phyloP scores from a whole-genome alignment of 1,284 basidiomycete genomes.

The Cryptococcus jaspeensis region DNA sequence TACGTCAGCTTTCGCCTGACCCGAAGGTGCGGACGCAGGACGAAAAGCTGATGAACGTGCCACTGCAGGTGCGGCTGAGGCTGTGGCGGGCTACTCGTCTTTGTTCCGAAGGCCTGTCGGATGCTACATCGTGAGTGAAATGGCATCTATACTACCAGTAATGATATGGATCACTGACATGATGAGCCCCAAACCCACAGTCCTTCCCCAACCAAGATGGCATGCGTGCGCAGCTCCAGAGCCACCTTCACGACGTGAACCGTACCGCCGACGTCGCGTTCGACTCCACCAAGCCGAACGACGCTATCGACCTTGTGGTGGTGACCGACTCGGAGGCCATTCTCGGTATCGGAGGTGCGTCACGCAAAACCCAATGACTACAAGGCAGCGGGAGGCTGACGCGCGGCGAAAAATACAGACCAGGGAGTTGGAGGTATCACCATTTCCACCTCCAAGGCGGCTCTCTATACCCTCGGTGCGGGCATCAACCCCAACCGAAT shows the following conservation, averaged over 20 bases:
- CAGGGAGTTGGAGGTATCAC: conserved; percentile 53
- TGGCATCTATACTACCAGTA: neutral
- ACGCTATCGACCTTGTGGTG: conserved; percentile 66
- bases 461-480: conserved; percentile 76
- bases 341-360: conserved; percentile 61
- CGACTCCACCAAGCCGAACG: conserved; percentile 61
- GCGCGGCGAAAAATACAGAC: conserved; percentile 26
- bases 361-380: neutral
- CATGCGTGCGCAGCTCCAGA: conserved; percentile 59
- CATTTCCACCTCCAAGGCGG: conserved; percentile 78
- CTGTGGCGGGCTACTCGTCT: conserved; percentile 73
- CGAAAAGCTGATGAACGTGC: neutral
- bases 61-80: conserved; percentile 47
- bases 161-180: neutral
- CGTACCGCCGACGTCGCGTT: conserved; percentile 66
- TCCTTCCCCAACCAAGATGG: conserved; percentile 63
- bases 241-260: conserved; percentile 50
- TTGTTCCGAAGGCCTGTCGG: conserved; percentile 67
- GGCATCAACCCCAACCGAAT: conserved; percentile 71
- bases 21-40: too few relatives aligned
- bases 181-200: conserved; percentile 8
- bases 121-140: conserved; percentile 38
- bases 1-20: conserved; percentile 10
- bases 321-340: conserved; percentile 81
- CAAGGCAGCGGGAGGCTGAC: neutral